phyloP scores from a whole-genome alignment of 768 basidiomycete species.

The Mycena albidolilacea region DNA sequence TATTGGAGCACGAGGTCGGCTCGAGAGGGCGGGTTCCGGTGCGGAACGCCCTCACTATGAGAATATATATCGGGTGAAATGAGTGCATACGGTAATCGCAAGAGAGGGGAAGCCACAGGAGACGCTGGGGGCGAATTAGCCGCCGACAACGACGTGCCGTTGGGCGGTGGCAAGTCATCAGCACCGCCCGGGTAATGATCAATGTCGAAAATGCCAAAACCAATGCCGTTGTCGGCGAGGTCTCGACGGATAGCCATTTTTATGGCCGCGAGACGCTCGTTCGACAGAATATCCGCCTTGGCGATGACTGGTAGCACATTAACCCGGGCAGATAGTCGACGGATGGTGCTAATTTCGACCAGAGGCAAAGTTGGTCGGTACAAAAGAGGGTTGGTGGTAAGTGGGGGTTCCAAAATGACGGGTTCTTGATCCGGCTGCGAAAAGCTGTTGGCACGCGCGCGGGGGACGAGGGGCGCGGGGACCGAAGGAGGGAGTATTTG shows the following conservation, averaged over 20 bases:
- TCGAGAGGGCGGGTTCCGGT: conserved; percentile 69
- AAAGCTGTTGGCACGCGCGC: conserved; percentile 79
- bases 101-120: conserved; percentile 70
- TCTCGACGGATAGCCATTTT: conserved; percentile 86
- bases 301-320: conserved; percentile 92
- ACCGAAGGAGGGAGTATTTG: conserved; percentile 80
- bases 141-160: conserved; percentile 65
- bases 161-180: conserved; percentile 60
- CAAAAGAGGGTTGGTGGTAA: conserved; percentile 79
- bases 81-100: conserved; percentile 87
- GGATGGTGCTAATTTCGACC: conserved; percentile 83
- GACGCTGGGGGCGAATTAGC: conserved; percentile 78
- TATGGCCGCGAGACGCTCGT: conserved; percentile 84
- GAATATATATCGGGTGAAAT: conserved; percentile 89
- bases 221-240: conserved; percentile 88
- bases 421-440: conserved; percentile 81
- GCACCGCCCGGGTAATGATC: conserved; percentile 67
- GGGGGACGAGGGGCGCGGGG: conserved; percentile 76
- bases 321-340: conserved; percentile 83
- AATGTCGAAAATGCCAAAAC: conserved; percentile 91
- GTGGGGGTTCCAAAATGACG: conserved; percentile 85
- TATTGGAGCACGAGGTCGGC: conserved; percentile 84
- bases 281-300: conserved; percentile 84
- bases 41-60: conserved; percentile 81
- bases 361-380: conserved; percentile 78